Conservation (phyloP, 768 basidiomycete genomes). For the Dacryopinax primogenitus region DNA sequence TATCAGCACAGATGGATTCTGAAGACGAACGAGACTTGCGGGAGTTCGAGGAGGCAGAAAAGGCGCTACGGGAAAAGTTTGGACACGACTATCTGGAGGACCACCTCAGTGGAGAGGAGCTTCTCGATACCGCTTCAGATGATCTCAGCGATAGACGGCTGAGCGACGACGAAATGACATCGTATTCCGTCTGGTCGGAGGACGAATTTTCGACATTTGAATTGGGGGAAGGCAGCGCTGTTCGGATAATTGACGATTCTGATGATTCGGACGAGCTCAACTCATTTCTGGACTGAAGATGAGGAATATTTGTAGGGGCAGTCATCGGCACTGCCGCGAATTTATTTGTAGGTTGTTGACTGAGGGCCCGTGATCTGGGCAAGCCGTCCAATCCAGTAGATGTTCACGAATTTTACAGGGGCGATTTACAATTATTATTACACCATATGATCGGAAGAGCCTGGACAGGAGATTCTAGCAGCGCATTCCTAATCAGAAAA, state of each 20-base stretch:
- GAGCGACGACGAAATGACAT: neutral
- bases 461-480: no score
- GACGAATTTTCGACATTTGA: neutral
- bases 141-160: neutral
- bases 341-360: neutral
- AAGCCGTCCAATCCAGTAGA: no score
- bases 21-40: neutral
- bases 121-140: neutral
- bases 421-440: no score
- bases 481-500: no score
- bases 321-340: neutral
- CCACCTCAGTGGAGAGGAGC: neutral
- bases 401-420: no score
- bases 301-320: neutral
- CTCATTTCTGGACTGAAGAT: neutral
- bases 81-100: neutral
- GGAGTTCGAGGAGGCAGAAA: neutral
- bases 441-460: no score
- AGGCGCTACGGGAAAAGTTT: neutral
- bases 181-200: neutral
- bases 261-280: neutral
- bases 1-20: neutral
- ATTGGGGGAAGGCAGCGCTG: neutral
- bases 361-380: no score
- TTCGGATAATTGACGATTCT: neutral